Base-by-base conservation (phyloP, 306 rosid genomes). In the Lathyrus tuberosus region DNA sequence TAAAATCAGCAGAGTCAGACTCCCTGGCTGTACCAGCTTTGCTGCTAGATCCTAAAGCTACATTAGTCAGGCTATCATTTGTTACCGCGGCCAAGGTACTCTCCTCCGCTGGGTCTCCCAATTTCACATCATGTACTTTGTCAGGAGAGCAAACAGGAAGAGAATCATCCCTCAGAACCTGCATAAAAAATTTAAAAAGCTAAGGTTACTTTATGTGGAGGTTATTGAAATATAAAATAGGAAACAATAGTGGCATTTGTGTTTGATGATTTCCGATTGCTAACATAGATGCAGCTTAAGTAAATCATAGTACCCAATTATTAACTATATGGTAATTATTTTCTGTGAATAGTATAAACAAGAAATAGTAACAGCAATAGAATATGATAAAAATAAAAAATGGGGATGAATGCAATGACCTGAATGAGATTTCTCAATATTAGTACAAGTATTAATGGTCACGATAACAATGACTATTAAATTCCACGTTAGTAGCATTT, bases 61-160 rank as follows among this genome's bases (percentile, higher is more conserved):
- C 89, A 73, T 82, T 88, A 63, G 85, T 76, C 69, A 80, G 96
- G 77, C 85, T 81, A 69, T 86, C 99, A 62, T 86, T 81, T 22
- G 87, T 78, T 46, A 89, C 88, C 26, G 85, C 83, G 62, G 87
- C 92, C 71, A 70, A 80, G 70, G 69, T 70, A 72, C 81, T 58
- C 20, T 95, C 99, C 76, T 95, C 99, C 4, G 81, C 85, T 2
- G 89, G 71, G 31, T 95, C 99, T 5, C 96, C 97, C 86, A 95
- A 82, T 79, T 89, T 91, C 41, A 95, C 99, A 79, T 95, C 99
- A 43, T 95, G 99, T 47, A 95, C 99, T 77, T 91, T 89, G 63
- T 95, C 99, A 65, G 99, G 97, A 78, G 78, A 74, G 84, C 97
- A 89, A 76, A 89, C 83, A 71, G 96, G 99, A 69, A 91, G 95